Conservation (phyloP, 139 green algal species). For the Coelastrella sp. region DNA sequence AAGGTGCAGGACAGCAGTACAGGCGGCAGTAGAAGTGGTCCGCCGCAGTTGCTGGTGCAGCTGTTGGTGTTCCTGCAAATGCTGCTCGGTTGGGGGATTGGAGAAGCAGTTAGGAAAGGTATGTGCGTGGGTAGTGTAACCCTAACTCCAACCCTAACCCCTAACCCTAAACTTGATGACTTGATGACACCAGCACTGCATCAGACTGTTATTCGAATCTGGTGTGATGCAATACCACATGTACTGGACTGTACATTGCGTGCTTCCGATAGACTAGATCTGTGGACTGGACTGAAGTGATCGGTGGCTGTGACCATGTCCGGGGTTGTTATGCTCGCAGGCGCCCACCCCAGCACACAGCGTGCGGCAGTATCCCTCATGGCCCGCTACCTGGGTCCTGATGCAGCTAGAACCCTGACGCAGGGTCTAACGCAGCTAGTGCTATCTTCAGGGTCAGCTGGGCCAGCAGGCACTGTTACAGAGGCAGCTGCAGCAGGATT, state of each 20-base stretch:
- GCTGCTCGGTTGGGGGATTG: conserved; percentile 9
- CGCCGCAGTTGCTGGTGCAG: conserved; percentile 7
- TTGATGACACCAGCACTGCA: no score
- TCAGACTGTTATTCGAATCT: no score
- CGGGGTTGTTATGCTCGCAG: neutral
- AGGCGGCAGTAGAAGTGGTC: no score
- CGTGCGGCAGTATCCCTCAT: conserved; percentile 19
- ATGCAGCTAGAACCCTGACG: neutral
- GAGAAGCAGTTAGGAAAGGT: conserved; percentile 29
- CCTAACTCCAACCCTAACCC: no score
- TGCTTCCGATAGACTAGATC: no score
- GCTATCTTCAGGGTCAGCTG: neutral
- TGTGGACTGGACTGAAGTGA: no score
- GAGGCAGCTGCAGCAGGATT: neutral
- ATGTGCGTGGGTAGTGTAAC: no score
- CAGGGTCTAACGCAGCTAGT: neutral
- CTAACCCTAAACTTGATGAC: no score
- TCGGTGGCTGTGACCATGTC: no score
- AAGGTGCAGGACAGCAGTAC: no score
- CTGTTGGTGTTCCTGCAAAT: conserved; percentile 46
- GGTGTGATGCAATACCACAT: no score
- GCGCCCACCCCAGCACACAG: conserved; percentile 44
- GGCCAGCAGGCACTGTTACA: neutral
- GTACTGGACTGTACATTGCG: no score
- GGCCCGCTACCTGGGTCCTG: neutral